These are phyloP conservation scores for Blastomyces silverae DNA, from an alignment of 2,329 filamentous ascomycete species.

Conservation along the genomic window DNA sequence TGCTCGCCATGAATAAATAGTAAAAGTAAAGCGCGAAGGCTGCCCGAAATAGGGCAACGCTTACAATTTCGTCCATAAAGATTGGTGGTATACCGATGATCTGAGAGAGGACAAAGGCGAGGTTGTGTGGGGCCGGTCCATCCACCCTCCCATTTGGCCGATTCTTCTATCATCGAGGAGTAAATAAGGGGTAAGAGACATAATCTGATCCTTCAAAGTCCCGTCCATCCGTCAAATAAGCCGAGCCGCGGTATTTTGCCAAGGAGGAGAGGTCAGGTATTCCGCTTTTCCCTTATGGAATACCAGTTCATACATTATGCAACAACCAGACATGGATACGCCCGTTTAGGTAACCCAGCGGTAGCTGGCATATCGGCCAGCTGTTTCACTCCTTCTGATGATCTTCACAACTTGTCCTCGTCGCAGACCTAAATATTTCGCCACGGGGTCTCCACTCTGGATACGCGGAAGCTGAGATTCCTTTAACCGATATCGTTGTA, in stretches of 20 bases:
- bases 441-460: slow-evolving; percentile 83
- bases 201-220: neutral
- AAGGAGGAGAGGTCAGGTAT: neutral
- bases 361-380: slow-evolving; percentile 94
- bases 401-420: slow-evolving; percentile 97
- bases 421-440: slow-evolving; percentile 82
- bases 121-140: neutral
- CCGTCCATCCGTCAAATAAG: neutral
- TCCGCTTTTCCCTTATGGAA: neutral
- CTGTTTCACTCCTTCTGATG: slow-evolving; percentile 89
- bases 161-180: neutral
- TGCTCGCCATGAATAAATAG: slow-evolving; percentile 11
- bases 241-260: neutral
- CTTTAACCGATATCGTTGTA: slow-evolving; percentile 89
- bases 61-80: neutral
- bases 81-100: neutral
- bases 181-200: neutral
- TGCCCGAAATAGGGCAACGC: neutral
- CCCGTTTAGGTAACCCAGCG: slow-evolving; percentile 52
- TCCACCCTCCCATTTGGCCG: neutral
- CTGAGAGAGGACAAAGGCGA: neutral
- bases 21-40: neutral
- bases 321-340: too few species aligned
- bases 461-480: slow-evolving; percentile 95
- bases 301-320: neutral